These are phyloP conservation scores for Microcos paniculata DNA, from an alignment of 345 rosid genomes.

Conservation along the genomic window DNA sequence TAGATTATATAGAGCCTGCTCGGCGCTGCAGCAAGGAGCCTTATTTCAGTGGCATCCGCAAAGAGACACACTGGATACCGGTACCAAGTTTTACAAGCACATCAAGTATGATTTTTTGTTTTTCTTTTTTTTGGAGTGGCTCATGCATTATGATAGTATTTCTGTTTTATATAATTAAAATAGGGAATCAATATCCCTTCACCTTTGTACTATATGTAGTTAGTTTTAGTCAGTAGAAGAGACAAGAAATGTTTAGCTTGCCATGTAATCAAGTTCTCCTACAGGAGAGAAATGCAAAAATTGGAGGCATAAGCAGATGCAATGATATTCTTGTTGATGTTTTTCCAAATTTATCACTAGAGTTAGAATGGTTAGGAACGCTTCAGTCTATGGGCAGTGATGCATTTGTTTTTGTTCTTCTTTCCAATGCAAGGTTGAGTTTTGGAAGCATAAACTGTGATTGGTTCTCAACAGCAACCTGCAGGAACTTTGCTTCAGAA, in stretches of 20 bases:
- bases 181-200: not conserved
- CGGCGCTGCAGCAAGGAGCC: not conserved
- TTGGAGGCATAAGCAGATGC: not conserved
- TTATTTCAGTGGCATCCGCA: not conserved
- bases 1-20: slow-evolving; percentile 1
- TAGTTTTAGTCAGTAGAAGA: not conserved
- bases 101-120: not conserved
- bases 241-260: not conserved
- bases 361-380: not conserved
- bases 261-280: not conserved
- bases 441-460: not conserved
- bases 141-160: not conserved
- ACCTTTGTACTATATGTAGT: not conserved
- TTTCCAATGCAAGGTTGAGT: not conserved
- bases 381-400: not conserved
- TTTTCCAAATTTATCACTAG: not conserved
- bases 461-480: not conserved
- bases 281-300: not conserved
- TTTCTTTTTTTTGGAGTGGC: not conserved
- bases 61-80: not conserved
- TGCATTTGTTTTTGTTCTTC: not conserved
- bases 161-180: not conserved
- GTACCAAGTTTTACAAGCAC: not conserved
- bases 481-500: not conserved
- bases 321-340: not conserved